Percentiles rank a stretch among this genome's conserved stretches.
Conservation (phyloP, 345 rosid species). For the Eucalyptus sp. region DNA sequence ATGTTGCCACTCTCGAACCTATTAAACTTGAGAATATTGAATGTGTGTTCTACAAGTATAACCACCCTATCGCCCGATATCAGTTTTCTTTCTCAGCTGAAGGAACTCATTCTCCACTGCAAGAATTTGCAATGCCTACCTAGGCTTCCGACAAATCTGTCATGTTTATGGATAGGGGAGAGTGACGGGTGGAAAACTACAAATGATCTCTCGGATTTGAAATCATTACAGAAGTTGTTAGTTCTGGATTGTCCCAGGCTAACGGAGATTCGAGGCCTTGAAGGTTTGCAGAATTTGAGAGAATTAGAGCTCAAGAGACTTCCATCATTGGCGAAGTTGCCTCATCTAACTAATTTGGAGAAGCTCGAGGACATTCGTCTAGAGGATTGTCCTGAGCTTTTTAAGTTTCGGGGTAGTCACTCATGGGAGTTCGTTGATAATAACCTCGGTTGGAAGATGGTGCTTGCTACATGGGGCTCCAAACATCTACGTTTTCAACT, state of each 20-base stretch:
- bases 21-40: background rate
- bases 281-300: background rate
- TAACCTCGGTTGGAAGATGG: rapidly evolving
- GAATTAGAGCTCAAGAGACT: no score
- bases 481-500: background rate
- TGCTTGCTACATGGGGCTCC: background rate
- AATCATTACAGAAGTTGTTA: rapidly evolving
- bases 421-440: no score
- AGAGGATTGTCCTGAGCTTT: no score
- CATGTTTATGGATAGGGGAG: rapidly evolving
- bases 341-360: no score
- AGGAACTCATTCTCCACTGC: rapidly evolving
- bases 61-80: background rate
- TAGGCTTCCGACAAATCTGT: no score
- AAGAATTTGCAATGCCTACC: background rate
- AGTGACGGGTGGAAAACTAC: no score
- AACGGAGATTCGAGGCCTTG: background rate
- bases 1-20: background rate
- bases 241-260: background rate
- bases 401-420: no score
- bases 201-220: no score
- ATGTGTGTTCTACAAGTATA: rapidly evolving
- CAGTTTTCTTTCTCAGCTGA: background rate
- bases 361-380: background rate
- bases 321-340: no score